These are phyloP conservation scores for Candida palmyrensis DNA, from an alignment of 805 yeast genomes.

Conservation along the genomic window DNA sequence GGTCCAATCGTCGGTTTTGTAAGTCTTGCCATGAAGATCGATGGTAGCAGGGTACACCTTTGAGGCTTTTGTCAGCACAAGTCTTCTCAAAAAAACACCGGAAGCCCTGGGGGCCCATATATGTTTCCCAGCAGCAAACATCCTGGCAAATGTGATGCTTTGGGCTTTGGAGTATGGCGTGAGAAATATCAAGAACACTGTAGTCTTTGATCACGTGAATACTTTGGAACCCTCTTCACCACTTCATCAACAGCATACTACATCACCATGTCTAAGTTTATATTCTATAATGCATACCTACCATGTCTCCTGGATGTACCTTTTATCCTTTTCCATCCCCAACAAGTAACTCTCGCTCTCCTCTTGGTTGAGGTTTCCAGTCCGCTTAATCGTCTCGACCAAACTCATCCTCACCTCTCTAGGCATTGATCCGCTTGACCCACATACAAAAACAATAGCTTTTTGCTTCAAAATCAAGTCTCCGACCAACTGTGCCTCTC, in stretches of 20 bases:
- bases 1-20: constrained; percentile 71
- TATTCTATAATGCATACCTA: constrained; percentile 28
- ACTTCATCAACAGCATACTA: no score
- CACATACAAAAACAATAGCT: constrained; percentile 80
- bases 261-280: no score
- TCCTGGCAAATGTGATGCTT: no score
- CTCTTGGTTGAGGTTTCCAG: constrained; percentile 34
- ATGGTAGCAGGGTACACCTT: constrained; percentile 22
- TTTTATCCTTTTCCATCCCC: constrained; percentile 55
- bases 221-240: no score
- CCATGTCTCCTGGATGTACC: constrained; percentile 91
- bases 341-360: constrained; percentile 48
- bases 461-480: constrained; percentile 47
- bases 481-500: constrained; percentile 43
- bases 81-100: no score
- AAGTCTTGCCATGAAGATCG: constrained; percentile 45
- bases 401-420: constrained; percentile 78
- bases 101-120: no score
- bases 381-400: constrained; percentile 51
- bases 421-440: constrained; percentile 95
- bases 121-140: no score
- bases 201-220: no score
- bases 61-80: no score
- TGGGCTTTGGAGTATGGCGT: no score
- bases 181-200: no score